A percentile compares a stretch with the other conserved stretches of the same genome.
phyloP scores from a whole-genome alignment of 768 basidiomycete species.

The Boletus reticulatus region DNA sequence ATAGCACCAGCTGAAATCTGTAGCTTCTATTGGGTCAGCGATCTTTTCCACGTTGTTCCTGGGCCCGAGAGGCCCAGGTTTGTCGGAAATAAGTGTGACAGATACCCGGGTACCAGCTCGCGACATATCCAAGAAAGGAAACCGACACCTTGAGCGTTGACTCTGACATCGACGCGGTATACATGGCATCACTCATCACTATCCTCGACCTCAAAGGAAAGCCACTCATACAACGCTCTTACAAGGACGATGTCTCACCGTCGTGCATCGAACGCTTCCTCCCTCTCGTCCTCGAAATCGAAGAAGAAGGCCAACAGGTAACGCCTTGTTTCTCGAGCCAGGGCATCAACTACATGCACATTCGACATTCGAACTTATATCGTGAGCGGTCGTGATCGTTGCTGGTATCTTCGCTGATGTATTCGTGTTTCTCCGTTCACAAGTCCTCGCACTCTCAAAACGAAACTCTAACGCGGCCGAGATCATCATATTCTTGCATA shows the following conservation, averaged over 20 bases:
- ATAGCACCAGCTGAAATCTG: no score
- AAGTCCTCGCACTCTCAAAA: conserved; percentile 94
- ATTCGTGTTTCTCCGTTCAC: not conserved
- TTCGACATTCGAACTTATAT: conserved; percentile 96
- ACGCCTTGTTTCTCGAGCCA: conserved; percentile 95
- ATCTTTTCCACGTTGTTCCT: no score
- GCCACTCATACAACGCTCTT: conserved; percentile 93
- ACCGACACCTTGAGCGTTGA: not conserved
- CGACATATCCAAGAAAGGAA: not conserved
- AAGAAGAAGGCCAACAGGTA: conserved; percentile 95
- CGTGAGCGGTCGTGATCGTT: conserved; percentile 45
- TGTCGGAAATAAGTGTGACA: no score
- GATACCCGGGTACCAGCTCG: no score
- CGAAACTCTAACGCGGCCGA: conserved; percentile 95
- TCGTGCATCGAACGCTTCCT: conserved; percentile 92
- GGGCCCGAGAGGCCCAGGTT: no score
- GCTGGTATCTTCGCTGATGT: not conserved
- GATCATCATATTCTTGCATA: conserved; percentile 94
- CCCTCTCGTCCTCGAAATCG: conserved; percentile 89
- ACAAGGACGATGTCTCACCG: conserved; percentile 91
- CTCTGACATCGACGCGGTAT: not conserved
- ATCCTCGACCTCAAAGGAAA: conserved; percentile 99
- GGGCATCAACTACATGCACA: conserved; percentile 98
- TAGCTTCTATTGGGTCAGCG: no score
- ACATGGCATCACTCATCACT: conserved; percentile 73